Base-by-base conservation (phyloP, 2,329 filamentous ascomycete species). In the Aspergillus sp. region DNA sequence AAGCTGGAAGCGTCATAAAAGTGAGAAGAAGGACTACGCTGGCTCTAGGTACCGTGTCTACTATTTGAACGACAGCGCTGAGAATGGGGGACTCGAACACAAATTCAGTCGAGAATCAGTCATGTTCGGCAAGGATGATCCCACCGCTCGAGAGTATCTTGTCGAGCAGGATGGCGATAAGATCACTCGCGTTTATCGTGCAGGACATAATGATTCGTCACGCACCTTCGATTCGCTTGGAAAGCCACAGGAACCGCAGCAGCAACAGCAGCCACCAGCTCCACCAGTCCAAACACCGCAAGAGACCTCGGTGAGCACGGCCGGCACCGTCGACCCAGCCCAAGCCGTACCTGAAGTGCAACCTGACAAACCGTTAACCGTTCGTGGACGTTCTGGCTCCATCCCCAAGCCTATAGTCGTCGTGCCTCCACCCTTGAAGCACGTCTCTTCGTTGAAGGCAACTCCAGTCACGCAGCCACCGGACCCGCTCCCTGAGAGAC, bases 121-220 rank as follows among this genome's bases (percentile, higher is more conserved):
- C 26, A 73, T 73, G 69, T 71, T 71, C 54, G 67, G 65, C 52
- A 65, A 64, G 10, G 70, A 65, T 22, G 59, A 60, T 14, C 67
- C 73, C 24, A 66, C 68, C 9, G 69, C 69, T 18, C 45, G 69
- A 18, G 57, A 65, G 5, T 70, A 67, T 31, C 53, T 67, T 18
- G 59, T 70, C 24, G 65, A 67, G 45, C 59, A 69, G 22, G 54
- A 55, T 7, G 58, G 56, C 18, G 58, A 55, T 11, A 55, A 53
- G 6, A 59, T 66, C 24, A 62, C 60, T 24, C 58, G 60, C 2
- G 63, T 63, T 18, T 55, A 58, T 51, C 59, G 58, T 31, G 55
- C 60, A 49, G 56, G 46, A 52, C 60, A 58, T 20, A 62, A 22
- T 10, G 42, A 52, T 49, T 55, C 56, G 36, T 26, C 39, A 2